phyloP scores from a whole-genome alignment of 176 grass and related monocot genomes.

The Carex littledalei region DNA sequence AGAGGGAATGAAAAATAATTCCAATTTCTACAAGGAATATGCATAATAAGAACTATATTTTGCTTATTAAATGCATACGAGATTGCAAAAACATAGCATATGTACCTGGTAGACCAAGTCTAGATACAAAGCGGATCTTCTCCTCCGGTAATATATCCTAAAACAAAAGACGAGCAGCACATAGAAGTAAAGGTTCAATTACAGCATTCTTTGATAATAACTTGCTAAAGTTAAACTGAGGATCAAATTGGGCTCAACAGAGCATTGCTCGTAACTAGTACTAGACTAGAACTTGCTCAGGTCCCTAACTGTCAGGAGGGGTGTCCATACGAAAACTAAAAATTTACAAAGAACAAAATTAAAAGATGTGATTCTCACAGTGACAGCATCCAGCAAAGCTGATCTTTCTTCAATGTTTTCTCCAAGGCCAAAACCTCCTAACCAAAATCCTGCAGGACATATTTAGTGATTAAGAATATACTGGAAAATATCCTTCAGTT shows the following conservation, averaged over 20 bases:
- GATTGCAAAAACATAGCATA: not conserved
- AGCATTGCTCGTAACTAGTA: not conserved
- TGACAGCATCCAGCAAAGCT: constrained; percentile 67
- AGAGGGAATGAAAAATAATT: not conserved
- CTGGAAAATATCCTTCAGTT: not conserved
- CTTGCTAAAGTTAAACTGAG: not conserved
- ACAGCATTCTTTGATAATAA: not conserved
- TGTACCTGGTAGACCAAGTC: constrained; percentile 90
- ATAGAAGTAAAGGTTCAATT: not conserved
- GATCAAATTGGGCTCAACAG: constrained; percentile 6
- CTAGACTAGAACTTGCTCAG: not conserved
- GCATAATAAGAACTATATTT: not conserved
- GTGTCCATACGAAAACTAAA: not conserved
- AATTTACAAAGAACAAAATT: constrained; percentile 1
- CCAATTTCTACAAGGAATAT: not conserved
- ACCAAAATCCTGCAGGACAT: constrained; percentile 65
- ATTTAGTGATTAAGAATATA: not conserved
- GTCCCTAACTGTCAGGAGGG: not conserved
- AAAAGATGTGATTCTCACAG: constrained; percentile 40
- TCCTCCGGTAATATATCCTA: constrained; percentile 69
- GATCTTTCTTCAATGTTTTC: constrained; percentile 72
- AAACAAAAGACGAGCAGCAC: constrained; percentile 20
- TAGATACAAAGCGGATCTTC: constrained; percentile 78
- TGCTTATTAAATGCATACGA: not conserved
- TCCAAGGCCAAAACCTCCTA: constrained; percentile 90